phyloP scores from a whole-genome alignment of 1,139 yeast species.

The Williopsis jadinii region DNA sequence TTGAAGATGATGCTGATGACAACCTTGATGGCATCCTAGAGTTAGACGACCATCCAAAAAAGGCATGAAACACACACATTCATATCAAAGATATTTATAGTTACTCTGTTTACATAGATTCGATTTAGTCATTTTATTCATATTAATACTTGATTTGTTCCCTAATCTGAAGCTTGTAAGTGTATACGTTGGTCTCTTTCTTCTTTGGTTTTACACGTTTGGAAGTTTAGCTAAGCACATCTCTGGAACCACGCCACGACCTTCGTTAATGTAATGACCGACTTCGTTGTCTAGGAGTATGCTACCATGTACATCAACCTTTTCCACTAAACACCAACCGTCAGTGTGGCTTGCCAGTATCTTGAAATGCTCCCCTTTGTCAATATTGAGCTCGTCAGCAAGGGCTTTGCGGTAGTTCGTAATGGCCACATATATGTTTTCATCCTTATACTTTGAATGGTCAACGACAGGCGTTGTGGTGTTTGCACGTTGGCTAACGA shows the following conservation, averaged over 20 bases:
- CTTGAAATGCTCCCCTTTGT: conserved; percentile 26
- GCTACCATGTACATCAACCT: conserved; percentile 22
- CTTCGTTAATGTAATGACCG: conserved; percentile 25
- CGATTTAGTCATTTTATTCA: no score
- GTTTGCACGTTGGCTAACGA: conserved; percentile 11
- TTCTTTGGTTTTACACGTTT: no score
- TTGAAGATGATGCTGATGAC: conserved; percentile 1
- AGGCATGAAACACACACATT: no score
- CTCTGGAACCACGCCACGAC: conserved; percentile 33
- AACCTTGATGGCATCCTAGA: background rate
- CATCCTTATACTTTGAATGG: conserved; percentile 6
- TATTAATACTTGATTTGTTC: no score
- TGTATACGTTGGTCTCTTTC: no score
- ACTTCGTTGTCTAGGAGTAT: conserved; percentile 7
- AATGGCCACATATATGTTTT: conserved; percentile 19
- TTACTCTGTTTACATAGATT: no score
- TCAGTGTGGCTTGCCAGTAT: conserved; percentile 33
- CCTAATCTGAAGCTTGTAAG: no score
- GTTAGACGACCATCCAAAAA: no score
- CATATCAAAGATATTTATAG: no score
- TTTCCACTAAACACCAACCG: conserved; percentile 37
- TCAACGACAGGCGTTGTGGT: conserved; percentile 18
- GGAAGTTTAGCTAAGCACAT: conserved; percentile 17
- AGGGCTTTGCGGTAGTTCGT: conserved; percentile 25
- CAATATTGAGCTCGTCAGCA: conserved; percentile 29